phyloP scores from a whole-genome alignment of 1,284 basidiomycete species.

The Phellopilus nigrolimitatus region DNA sequence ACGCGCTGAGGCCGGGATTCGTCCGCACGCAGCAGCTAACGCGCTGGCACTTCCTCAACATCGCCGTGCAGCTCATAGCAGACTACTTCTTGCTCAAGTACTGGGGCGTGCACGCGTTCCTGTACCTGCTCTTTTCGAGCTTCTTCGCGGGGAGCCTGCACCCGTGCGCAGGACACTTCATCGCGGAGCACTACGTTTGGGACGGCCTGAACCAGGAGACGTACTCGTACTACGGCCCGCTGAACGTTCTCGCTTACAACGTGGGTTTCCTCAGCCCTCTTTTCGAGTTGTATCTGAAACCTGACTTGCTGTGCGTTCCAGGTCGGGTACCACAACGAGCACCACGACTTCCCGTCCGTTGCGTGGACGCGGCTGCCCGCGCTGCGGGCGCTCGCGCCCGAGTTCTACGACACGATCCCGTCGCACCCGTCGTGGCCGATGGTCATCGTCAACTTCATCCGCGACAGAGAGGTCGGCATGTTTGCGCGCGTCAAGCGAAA shows the following conservation, averaged over 20 bases:
- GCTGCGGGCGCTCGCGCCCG: constrained; percentile 79
- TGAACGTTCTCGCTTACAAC: constrained; percentile 92
- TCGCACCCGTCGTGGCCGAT: constrained; percentile 91
- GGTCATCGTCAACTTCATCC: constrained; percentile 92
- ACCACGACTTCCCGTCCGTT: constrained; percentile 97
- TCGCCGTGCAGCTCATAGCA: constrained; percentile 66
- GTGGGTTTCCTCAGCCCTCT: constrained; percentile 50
- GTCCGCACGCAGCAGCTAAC: constrained; percentile 82
- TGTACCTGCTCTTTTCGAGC: constrained; percentile 83
- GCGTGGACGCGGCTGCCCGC: constrained; percentile 93
- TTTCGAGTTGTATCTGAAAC: constrained; percentile 29
- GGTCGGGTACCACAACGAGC: constrained; percentile 98
- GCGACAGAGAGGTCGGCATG: constrained; percentile 78
- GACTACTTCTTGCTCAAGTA: constrained; percentile 62
- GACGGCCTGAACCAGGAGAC: constrained; percentile 90
- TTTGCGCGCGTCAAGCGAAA: constrained; percentile 42
- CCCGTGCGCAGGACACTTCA: constrained; percentile 96
- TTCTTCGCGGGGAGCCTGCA: constrained; percentile 97
- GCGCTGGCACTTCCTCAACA: constrained; percentile 81
- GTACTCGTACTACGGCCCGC: constrained; percentile 91
- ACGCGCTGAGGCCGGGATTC: constrained; percentile 94
- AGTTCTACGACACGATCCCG: constrained; percentile 89
- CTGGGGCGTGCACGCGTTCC: constrained; percentile 61
- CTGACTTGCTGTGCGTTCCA: constrained; percentile 28
- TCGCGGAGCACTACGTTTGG: constrained; percentile 95